Evolutionary conservation across 176 grass and related monocot genomes (phyloP).

Genomic region (Avena atlantica): DNA sequence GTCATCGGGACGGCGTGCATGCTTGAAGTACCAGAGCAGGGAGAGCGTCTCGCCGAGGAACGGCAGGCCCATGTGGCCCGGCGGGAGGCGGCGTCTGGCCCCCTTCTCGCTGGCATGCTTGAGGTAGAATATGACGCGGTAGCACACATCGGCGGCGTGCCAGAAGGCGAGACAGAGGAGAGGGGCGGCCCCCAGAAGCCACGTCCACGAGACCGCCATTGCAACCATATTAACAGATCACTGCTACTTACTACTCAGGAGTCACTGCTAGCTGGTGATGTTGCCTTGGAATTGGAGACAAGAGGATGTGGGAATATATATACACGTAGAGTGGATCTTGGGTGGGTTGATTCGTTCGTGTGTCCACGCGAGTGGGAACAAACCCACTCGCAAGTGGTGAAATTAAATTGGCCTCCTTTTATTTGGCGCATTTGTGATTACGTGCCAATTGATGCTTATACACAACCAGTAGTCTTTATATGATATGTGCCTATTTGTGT

Average conservation of each 20-base stretch:
- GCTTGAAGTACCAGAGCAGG: slow-evolving; percentile 47
- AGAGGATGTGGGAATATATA: background rate
- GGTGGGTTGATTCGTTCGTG: background rate
- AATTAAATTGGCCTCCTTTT: background rate
- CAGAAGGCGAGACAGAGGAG: slow-evolving; percentile 7
- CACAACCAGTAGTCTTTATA: background rate
- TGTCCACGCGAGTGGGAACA: background rate
- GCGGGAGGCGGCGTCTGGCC: slow-evolving; percentile 24
- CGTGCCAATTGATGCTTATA: background rate
- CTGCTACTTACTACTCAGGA: background rate
- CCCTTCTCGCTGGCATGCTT: background rate
- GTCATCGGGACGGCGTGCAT: slow-evolving; percentile 12
- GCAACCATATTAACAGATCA: background rate
- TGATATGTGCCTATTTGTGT: background rate
- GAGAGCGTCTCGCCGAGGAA: slow-evolving; percentile 41
- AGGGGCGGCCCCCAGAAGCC: background rate
- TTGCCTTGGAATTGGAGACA: background rate
- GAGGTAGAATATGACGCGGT: background rate
- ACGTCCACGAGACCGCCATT: background rate
- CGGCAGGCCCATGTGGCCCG: slow-evolving; percentile 52
- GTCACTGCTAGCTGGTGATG: background rate
- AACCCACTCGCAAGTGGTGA: background rate
- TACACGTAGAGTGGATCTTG: background rate
- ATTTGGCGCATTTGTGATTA: background rate
- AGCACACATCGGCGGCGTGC: background rate